Percentiles rank a stretch among this genome's conserved stretches.
Evolutionary conservation across 2,329 filamentous ascomycete genomes (phyloP).

Genomic region (Ophiocordyceps polyrhachis-furcata): DNA sequence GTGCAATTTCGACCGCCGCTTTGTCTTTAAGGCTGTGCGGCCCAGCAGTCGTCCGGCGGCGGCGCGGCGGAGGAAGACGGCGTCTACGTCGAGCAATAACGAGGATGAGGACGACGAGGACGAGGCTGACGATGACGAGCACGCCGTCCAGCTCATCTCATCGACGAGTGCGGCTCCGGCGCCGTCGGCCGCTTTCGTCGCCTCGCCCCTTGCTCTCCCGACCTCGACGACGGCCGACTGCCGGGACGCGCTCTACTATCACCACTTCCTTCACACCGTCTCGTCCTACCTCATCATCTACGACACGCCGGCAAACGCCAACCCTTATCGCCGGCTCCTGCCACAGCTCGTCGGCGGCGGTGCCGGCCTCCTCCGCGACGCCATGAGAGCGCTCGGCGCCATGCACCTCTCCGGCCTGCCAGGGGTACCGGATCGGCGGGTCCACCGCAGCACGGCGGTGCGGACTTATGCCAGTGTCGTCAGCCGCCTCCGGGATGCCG

Average conservation of each 20-base stretch:
- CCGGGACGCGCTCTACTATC: conserved; percentile 14
- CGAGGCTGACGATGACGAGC: neutral
- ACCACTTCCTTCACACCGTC: conserved; percentile 17
- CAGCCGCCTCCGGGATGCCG: conserved; percentile 5
- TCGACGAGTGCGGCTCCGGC: neutral
- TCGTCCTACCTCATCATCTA: conserved; percentile 24
- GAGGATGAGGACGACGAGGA: neutral
- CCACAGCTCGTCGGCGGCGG: conserved; percentile 24
- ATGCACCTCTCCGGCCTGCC: conserved; percentile 21
- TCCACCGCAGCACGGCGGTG: conserved; percentile 18
- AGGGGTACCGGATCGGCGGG: conserved; percentile 10
- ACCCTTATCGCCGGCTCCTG: conserved; percentile 19
- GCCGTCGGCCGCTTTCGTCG: neutral
- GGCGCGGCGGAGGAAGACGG: neutral
- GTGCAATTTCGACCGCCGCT: conserved; percentile 5
- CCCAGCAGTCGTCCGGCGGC: conserved; percentile 1
- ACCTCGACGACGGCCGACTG: neutral
- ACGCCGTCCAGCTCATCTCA: neutral
- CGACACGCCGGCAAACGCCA: conserved; percentile 15
- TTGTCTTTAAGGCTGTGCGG: conserved; percentile 4
- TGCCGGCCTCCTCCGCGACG: conserved; percentile 18
- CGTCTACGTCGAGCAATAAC: neutral
- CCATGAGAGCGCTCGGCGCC: conserved; percentile 20
- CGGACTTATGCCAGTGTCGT: conserved; percentile 18
- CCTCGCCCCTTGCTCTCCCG: neutral